phyloP scores from a whole-genome alignment of 1,284 basidiomycete species.

The Moesziomyces antarcticus region DNA sequence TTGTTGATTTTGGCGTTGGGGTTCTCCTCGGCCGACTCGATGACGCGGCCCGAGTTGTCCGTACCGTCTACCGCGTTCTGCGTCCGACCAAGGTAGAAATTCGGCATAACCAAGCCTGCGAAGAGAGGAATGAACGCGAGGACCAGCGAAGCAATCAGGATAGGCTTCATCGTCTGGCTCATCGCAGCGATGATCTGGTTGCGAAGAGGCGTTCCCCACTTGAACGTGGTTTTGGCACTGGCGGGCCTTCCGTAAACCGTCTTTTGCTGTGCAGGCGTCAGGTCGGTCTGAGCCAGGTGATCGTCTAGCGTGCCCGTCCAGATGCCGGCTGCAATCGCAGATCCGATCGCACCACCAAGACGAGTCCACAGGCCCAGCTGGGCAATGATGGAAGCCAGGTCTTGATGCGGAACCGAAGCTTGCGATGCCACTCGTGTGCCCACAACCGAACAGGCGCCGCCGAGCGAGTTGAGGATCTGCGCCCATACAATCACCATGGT shows the following conservation, averaged over 20 bases:
- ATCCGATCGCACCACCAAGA: conserved; percentile 68
- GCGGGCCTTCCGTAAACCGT: conserved; percentile 29
- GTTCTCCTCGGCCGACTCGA: conserved; percentile 15
- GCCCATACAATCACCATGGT: conserved; percentile 23
- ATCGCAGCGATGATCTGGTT: conserved; percentile 12
- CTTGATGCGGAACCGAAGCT: conserved; percentile 68
- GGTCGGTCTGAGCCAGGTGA: conserved; percentile 70
- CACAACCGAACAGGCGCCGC: conserved; percentile 62
- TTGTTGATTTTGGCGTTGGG: conserved; percentile 16
- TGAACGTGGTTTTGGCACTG: conserved; percentile 4
- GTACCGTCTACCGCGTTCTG: conserved; percentile 70
- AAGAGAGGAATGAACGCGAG: conserved; percentile 67
- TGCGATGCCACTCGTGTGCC: conserved; percentile 68
- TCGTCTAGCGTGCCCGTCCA: conserved; percentile 63
- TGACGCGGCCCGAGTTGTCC: conserved; percentile 34
- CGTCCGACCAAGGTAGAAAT: conserved; percentile 69
- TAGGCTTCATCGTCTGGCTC: conserved; percentile 16
- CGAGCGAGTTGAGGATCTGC: conserved; percentile 64
- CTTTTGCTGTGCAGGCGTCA: conserved; percentile 33
- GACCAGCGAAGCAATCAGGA: conserved; percentile 22
- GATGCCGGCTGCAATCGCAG: conserved; percentile 65
- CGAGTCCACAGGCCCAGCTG: conserved; percentile 68
- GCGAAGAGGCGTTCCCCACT: conserved; percentile 8
- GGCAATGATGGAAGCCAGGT: conserved; percentile 68
- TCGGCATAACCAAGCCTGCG: conserved; percentile 67